Evolutionary conservation across 1,284 basidiomycete genomes (phyloP).

Genomic region (Phlebopus sp.): DNA sequence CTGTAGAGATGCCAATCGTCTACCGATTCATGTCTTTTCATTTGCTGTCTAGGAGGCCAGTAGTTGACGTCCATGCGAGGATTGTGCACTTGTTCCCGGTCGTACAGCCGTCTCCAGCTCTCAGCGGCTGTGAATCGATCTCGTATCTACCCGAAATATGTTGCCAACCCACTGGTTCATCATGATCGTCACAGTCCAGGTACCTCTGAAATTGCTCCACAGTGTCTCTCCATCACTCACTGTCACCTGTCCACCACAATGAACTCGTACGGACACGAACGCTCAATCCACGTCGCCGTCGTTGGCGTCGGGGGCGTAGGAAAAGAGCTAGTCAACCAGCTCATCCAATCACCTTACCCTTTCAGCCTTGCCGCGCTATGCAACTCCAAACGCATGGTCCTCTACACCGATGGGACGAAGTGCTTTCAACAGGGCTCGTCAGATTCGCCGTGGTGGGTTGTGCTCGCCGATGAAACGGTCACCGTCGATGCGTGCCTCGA

Average conservation of each 20-base stretch:
- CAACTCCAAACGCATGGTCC: constrained; percentile 69
- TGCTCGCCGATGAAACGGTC: constrained; percentile 38
- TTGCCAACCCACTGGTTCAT: neutral
- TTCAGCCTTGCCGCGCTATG: constrained; percentile 77
- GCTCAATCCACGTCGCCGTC: constrained; percentile 61
- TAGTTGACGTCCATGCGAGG: too few relatives aligned
- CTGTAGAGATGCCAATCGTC: too few relatives aligned
- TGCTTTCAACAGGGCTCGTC: constrained; percentile 24
- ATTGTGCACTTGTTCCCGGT: too few relatives aligned
- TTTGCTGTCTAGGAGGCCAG: too few relatives aligned
- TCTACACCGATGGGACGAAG: constrained; percentile 51
- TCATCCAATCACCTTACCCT: constrained; percentile 64
- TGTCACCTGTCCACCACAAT: constrained; percentile 14
- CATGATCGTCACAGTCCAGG: neutral
- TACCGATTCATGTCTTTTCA: too few relatives aligned
- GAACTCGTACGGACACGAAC: constrained; percentile 13
- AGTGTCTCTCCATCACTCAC: neutral
- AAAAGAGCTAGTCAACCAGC: constrained; percentile 75
- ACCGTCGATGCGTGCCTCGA: constrained; percentile 43
- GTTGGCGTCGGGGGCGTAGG: constrained; percentile 90
- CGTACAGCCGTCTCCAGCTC: too few relatives aligned
- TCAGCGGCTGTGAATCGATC: constrained; percentile 1
- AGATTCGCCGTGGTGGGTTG: constrained; percentile 39
- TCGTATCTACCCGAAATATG: neutral
- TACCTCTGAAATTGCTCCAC: constrained; percentile 5